These are phyloP conservation scores for Phtheirospermum japonicum DNA, from an alignment of 257 asterid species.

Conservation along the genomic window DNA sequence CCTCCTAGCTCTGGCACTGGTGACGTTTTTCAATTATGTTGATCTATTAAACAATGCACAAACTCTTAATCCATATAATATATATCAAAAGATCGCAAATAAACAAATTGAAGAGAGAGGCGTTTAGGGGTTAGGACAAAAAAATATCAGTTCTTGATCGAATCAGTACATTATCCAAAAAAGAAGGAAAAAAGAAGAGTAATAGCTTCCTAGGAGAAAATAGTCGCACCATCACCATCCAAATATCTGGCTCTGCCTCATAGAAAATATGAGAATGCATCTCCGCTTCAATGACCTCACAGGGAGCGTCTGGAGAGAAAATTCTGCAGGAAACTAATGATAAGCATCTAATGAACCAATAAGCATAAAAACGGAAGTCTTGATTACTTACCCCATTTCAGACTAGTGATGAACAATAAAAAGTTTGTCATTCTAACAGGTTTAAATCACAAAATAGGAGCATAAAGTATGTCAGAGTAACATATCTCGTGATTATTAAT, in stretches of 20 bases:
- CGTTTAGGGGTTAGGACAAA: neutral
- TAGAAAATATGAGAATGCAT: slow-evolving; percentile 87
- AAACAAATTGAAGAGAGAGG: neutral
- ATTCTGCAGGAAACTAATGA: slow-evolving; percentile 51
- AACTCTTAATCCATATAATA: neutral
- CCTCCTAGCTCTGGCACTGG: neutral
- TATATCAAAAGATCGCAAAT: neutral
- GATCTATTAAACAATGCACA: slow-evolving; percentile 16
- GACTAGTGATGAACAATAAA: slow-evolving; percentile 2
- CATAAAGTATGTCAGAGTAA: neutral
- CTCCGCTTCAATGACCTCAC: slow-evolving; percentile 96
- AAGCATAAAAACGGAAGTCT: slow-evolving; percentile 3
- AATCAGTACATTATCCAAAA: neutral
- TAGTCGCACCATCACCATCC: slow-evolving; percentile 96
- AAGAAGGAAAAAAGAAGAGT: slow-evolving; percentile 16
- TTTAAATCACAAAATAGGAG: slow-evolving; percentile 1
- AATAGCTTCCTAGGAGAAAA: slow-evolving; percentile 21
- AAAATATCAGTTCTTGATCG: slow-evolving; percentile 13
- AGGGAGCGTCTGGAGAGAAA: slow-evolving; percentile 91
- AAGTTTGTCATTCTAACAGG: neutral
- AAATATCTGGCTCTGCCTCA: slow-evolving; percentile 95
- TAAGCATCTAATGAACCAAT: slow-evolving; percentile 19
- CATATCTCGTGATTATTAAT: neutral
- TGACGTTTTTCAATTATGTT: neutral
- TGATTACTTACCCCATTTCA: slow-evolving; percentile 8